Conservation (phyloP, 129 eudicot species). For the Escallonia rubra region DNA sequence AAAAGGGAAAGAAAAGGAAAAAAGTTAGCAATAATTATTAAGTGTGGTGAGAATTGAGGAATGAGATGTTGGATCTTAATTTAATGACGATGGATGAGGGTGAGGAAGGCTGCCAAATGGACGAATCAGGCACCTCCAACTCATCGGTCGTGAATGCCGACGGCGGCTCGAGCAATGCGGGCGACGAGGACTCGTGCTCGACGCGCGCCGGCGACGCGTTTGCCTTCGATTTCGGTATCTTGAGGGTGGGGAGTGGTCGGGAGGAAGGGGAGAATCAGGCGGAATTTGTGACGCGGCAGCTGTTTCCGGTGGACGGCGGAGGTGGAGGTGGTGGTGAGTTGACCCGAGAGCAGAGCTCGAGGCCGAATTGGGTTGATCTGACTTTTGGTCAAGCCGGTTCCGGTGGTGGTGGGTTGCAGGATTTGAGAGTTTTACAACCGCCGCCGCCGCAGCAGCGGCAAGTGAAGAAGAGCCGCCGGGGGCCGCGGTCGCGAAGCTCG, state of each 20-base stretch:
- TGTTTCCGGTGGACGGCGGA: conserved; percentile 39
- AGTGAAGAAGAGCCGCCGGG: conserved; percentile 64
- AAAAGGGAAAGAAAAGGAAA: too few relatives aligned
- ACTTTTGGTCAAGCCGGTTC: conserved; percentile 1
- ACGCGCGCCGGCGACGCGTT: conserved; percentile 9
- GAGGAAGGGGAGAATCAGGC: conserved; percentile 11
- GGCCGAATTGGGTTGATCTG: conserved; percentile 17
- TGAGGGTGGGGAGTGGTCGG: conserved; percentile 18
- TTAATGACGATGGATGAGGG: too few relatives aligned
- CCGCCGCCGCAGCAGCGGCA: conserved; percentile 26
- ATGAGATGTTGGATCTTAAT: too few relatives aligned
- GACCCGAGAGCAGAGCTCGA: conserved; percentile 8
- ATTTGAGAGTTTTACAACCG: neutral
- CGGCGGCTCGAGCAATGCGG: conserved; percentile 44
- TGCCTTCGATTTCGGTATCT: conserved; percentile 43
- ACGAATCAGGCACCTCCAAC: conserved; percentile 50
- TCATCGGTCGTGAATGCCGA: conserved; percentile 47
- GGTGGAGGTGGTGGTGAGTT: neutral
- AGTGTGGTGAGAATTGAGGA: too few relatives aligned
- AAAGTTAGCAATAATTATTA: too few relatives aligned
- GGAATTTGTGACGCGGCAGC: conserved; percentile 55
- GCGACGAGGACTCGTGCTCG: conserved; percentile 36
- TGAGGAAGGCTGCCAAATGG: conserved; percentile 9
- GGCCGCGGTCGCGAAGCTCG: conserved; percentile 89
- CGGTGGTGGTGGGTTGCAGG: neutral